Conservation (phyloP, 106 monocot genomes). For the Platanthera zijinensis region DNA sequence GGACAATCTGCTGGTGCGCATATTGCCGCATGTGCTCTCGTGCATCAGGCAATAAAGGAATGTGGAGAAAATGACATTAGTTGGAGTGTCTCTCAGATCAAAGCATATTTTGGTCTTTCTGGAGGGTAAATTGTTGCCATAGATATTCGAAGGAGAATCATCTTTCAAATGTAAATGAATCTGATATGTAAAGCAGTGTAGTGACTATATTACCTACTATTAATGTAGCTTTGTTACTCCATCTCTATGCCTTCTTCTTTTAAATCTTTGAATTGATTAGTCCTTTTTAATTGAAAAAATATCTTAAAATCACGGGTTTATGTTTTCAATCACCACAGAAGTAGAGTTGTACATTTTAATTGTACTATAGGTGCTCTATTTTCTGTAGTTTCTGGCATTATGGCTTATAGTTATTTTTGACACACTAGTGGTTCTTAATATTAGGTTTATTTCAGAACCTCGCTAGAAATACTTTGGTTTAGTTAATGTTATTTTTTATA, state of each 20-base stretch:
- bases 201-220: neutral
- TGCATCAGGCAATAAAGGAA: slow-evolving; percentile 85
- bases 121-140: slow-evolving; percentile 55
- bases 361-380: neutral
- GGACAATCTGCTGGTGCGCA: slow-evolving; percentile 99
- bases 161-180: neutral
- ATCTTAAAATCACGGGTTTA: neutral
- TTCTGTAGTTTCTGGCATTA: neutral
- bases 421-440: neutral
- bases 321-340: neutral
- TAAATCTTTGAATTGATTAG: neutral
- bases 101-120: slow-evolving; percentile 84
- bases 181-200: neutral
- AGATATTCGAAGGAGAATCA: neutral
- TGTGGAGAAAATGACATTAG: slow-evolving; percentile 56
- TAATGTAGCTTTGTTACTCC: neutral
- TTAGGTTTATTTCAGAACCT: neutral
- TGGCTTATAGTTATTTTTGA: neutral
- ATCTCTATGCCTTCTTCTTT: neutral
- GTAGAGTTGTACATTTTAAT: neutral
- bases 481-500: neutral
- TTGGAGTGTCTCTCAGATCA: slow-evolving; percentile 94
- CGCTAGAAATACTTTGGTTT: neutral
- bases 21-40: slow-evolving; percentile 87
- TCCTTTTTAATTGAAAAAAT: neutral